Evolutionary conservation across 2,329 filamentous ascomycete species (phyloP).

Genomic region (Ceratocystis ficicola): DNA sequence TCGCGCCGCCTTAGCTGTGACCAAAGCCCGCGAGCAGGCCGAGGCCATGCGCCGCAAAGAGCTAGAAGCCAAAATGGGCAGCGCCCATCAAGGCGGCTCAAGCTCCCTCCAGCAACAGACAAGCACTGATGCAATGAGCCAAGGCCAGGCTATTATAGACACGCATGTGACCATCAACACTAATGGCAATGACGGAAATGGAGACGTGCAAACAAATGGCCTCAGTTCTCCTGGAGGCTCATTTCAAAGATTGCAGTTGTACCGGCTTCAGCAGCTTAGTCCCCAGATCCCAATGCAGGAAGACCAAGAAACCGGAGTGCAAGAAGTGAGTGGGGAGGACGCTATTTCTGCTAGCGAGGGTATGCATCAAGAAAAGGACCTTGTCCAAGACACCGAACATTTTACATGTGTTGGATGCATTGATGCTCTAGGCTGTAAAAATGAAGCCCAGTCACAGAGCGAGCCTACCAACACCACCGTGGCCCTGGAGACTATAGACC

Average conservation of each 20-base stretch:
- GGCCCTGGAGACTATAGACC: neutral
- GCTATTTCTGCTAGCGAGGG: neutral
- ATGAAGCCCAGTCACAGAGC: neutral
- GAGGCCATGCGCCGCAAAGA: constrained; percentile 13
- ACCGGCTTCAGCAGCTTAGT: neutral
- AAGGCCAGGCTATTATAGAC: neutral
- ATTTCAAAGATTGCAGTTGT: neutral
- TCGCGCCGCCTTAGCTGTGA: constrained; percentile 20
- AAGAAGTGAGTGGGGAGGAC: neutral
- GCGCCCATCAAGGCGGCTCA: neutral
- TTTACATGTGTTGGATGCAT: neutral
- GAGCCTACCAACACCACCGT: neutral
- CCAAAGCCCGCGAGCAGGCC: constrained; percentile 19
- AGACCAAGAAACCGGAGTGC: neutral
- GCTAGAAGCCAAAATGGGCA: neutral
- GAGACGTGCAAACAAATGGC: neutral
- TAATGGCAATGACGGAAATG: neutral
- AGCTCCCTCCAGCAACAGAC: neutral
- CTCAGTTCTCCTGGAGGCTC: neutral
- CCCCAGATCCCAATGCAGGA: neutral
- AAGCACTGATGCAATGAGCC: neutral
- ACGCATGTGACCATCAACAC: neutral
- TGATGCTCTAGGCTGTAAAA: neutral
- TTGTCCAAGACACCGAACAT: neutral
- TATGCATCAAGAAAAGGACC: neutral